Percentiles rank a stretch among this genome's conserved stretches.
These are phyloP conservation scores for Pseudocercospora cruenta DNA, from an alignment of 2,329 filamentous ascomycete genomes.

Conservation along the genomic window DNA sequence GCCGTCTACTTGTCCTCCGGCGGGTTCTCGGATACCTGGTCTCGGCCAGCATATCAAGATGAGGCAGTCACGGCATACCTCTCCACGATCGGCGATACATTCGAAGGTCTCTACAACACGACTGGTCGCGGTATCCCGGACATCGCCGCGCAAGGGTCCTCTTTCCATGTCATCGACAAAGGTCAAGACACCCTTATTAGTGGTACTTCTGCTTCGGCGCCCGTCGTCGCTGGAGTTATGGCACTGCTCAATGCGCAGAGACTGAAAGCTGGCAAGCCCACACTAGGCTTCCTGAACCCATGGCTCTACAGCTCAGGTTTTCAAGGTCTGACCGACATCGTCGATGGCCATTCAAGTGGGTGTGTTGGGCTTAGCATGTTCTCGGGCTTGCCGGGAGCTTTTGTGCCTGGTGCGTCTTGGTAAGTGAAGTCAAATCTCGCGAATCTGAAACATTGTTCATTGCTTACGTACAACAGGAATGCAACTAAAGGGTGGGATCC, in stretches of 20 bases:
- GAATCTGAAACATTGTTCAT: background rate
- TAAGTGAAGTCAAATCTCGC: background rate
- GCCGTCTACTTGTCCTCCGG: conserved; percentile 47
- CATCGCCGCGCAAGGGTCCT: conserved; percentile 57
- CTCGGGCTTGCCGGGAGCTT: conserved; percentile 1
- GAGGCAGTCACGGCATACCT: conserved; percentile 46
- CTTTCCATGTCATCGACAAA: conserved; percentile 51
- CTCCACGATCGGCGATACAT: conserved; percentile 41
- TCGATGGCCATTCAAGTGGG: conserved; percentile 42
- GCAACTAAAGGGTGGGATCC: conserved; percentile 39
- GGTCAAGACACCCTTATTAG: conserved; percentile 50
- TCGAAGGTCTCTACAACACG: conserved; percentile 48
- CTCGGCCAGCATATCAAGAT: conserved; percentile 49
- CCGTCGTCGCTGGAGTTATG: conserved; percentile 55
- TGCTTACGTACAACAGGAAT: conserved; percentile 23
- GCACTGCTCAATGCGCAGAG: conserved; percentile 30
- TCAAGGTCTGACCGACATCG: conserved; percentile 55
- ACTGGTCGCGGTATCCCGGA: conserved; percentile 50
- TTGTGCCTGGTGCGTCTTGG: conserved; percentile 28
- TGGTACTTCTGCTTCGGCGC: conserved; percentile 60
- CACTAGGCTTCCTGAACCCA: conserved; percentile 63
- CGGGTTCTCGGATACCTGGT: conserved; percentile 49
- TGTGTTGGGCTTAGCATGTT: conserved; percentile 37
- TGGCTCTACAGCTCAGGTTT: conserved; percentile 58
- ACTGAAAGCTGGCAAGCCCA: conserved; percentile 47